Evolutionary conservation across 495 filamentous ascomycete species (phyloP).

Genomic region (Daldinia grandis): DNA sequence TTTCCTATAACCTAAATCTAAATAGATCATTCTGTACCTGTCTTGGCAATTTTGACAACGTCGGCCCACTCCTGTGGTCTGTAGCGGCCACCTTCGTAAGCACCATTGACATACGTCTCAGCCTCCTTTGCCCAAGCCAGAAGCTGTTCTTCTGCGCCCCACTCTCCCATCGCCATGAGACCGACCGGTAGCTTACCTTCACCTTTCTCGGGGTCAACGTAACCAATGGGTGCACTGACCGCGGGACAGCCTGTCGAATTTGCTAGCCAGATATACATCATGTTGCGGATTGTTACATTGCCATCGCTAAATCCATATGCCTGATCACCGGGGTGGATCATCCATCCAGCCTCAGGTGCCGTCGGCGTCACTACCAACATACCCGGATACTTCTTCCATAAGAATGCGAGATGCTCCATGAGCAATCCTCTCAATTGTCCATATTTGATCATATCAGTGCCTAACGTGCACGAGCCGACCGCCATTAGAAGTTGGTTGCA

Average conservation of each 20-base stretch:
- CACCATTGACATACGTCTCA: slow-evolving; percentile 60
- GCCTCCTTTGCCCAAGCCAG: slow-evolving; percentile 76
- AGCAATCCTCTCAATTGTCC: slow-evolving; percentile 77
- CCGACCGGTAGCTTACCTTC: slow-evolving; percentile 70
- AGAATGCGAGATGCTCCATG: slow-evolving; percentile 81
- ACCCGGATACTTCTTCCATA: slow-evolving; percentile 77
- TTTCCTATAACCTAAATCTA: neutral
- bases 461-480: slow-evolving; percentile 68
- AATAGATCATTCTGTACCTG: neutral
- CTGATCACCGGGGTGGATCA: slow-evolving; percentile 59
- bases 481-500: slow-evolving; percentile 78
- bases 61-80: slow-evolving; percentile 55
- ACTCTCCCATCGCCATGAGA: slow-evolving; percentile 90
- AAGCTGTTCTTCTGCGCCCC: slow-evolving; percentile 84
- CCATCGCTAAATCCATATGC: slow-evolving; percentile 75
- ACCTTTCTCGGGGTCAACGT: slow-evolving; percentile 61
- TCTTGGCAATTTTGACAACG: slow-evolving; percentile 47
- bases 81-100: slow-evolving; percentile 50
- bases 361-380: slow-evolving; percentile 84
- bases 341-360: slow-evolving; percentile 79
- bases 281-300: slow-evolving; percentile 74
- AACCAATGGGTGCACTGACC: slow-evolving; percentile 81
- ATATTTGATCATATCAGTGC: slow-evolving; percentile 74
- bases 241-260: slow-evolving; percentile 85
- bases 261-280: slow-evolving; percentile 89